Base-by-base conservation (phyloP, 176 grass and related monocot species). In the Zoysia pacifica region DNA sequence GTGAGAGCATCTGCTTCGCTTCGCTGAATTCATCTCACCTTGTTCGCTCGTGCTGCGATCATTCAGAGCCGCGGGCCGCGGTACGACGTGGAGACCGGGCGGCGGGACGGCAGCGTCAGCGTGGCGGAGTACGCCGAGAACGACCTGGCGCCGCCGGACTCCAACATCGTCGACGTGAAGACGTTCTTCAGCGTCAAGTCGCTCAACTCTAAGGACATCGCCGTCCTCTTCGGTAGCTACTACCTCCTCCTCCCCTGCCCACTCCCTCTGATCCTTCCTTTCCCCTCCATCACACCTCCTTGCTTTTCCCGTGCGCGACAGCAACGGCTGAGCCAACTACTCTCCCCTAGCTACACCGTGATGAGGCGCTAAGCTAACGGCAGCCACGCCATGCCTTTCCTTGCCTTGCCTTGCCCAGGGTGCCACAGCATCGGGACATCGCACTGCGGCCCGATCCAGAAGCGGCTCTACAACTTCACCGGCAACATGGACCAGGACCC, bases 111-210 rank as follows among this genome's bases (percentile, higher is more conserved):
- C 61, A 84, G 67, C 65, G 55, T 77, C 46, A 77, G 81, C n/a
- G 84, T 83, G 81, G 85, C 80, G 10, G 68, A 81, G 78, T 86
- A 87, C 81, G 89, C 82, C 28, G 52, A 72, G 42, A 84, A 87
- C 80, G 86, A 91, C 70, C 86, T 91, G 45, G 59, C 89, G 75
- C 89, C 89, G 81, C 85, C 85, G 51, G 84, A 88, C 86, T 87
- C 85, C 81, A 91, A 91, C 85, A 88, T 91, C 75, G 78, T 87
- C 78, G 86, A 87, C 72, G 85, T 91, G 2, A 91, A 87, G 85
- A 91, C 81, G 28, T 91, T 91, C 72, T 91, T 87, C 89, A 87
- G 85, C 71, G 86, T 87, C 75, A 91, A 91, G 81, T 87, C 81
- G 7, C 84, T 91, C 47, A 76, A 78, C 81, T 76, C 86, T 35